Evolutionary conservation across 2,329 filamentous ascomycete genomes (phyloP), one percentile per base, ranked within the genome.

Genomic region (Fusarium compactum): DNA sequence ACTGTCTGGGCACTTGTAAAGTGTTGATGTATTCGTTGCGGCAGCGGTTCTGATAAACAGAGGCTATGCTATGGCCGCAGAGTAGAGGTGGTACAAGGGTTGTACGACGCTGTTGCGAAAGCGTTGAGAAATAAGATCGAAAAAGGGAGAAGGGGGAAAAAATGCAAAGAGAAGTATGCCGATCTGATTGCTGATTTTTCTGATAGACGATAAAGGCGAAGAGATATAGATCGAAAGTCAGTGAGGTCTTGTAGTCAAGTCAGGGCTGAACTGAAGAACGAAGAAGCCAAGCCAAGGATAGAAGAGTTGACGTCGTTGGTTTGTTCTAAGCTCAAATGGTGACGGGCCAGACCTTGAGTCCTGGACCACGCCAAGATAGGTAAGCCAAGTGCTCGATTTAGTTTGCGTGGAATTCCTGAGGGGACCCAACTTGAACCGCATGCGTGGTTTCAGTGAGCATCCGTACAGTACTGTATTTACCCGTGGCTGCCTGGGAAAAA

Each of bases 271-370:
- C 45, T 57, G 46, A 25, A 44, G 30, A 59, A 48, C 30, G 54
- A 71, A 45, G 30, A 68, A 52, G 56, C 53, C 68, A 69, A 62
- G 69, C 53, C 68, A 69, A 62, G 69, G 57, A 50, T 47, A 47
- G 62, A 29, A 46, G 38, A 58, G 59, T 72, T 75, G 72, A 74
- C 72, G 72, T 75, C 62, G 72, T 70, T 58, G 70, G 57, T 67
- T 55, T 62, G 59, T 58, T 48, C 68, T 69, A 71, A 71, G 68
- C 65, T 47, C 48, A 44, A 59, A 52, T 61, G 46, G 52, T 65
- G 67, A 70, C 54, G 34, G 46, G 50, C 46, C 40, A 70, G 54
- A 52, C 48, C 50, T 53, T 24, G 24, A 51, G 44, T 34, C 29
- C 40, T 62, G 53, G 54, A 40, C 67, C 58, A 69, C 44, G 45